Conservation (phyloP, 345 rosid genomes). For the Theobroma cacao region DNA sequence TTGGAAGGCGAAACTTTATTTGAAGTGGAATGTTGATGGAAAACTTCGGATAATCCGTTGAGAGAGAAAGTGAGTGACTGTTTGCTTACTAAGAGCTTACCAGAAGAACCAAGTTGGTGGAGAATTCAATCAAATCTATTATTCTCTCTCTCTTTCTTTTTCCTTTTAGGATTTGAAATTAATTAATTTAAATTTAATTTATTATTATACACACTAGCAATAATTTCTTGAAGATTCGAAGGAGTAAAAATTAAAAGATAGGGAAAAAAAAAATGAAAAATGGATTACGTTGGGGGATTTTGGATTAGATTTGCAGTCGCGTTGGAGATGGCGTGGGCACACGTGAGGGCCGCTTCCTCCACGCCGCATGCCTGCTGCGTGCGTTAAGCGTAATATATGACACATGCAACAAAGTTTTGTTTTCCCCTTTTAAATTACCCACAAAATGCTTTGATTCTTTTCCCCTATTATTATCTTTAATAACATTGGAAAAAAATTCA, state of each 20-base stretch:
- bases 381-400: no score
- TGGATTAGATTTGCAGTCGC: not conserved
- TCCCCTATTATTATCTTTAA: no score
- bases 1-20: not conserved
- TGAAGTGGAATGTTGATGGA: not conserved
- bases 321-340: not conserved
- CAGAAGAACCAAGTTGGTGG: conserved; percentile 28
- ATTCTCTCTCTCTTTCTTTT: not conserved
- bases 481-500: no score
- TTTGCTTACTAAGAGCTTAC: conserved; percentile 5
- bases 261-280: no score
- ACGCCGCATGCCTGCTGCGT: no score
- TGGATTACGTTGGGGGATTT: not conserved
- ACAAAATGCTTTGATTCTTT: no score
- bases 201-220: not conserved
- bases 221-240: not conserved
- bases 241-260: not conserved
- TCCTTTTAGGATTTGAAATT: not conserved
- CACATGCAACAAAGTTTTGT: no score
- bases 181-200: not conserved
- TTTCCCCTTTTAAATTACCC: no score
- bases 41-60: conserved; percentile 52
- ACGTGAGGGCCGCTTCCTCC: not conserved
- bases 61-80: conserved; percentile 16
- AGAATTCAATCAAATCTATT: not conserved